Conservation (phyloP, 2,329 filamentous ascomycete genomes). For the Xylaria hypoxylon region DNA sequence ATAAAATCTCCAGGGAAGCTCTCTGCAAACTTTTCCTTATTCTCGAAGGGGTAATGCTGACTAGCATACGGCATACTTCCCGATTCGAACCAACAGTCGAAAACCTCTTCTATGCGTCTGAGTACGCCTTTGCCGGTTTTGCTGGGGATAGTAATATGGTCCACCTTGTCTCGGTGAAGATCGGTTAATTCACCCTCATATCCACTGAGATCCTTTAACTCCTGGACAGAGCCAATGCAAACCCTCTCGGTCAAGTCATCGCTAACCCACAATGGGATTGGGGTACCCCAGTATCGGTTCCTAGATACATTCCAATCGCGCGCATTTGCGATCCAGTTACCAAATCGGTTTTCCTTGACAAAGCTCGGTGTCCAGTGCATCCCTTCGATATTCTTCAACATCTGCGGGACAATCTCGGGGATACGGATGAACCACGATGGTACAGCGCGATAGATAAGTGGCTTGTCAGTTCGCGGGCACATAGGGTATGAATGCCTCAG, state of each 20-base stretch:
- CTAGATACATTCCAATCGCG: constrained; percentile 96
- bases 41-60: constrained; percentile 92
- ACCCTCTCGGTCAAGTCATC: constrained; percentile 89
- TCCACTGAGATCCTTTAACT: constrained; percentile 88
- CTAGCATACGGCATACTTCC: constrained; percentile 95
- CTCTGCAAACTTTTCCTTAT: constrained; percentile 81
- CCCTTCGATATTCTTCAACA: constrained; percentile 89
- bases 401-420: constrained; percentile 81
- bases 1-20: constrained; percentile 95
- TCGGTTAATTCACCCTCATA: constrained; percentile 85
- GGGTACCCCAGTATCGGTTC: constrained; percentile 96
- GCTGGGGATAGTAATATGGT: constrained; percentile 93
- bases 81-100: constrained; percentile 98
- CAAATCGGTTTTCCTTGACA: constrained; percentile 91
- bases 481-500: constrained; percentile 92
- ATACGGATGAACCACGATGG: constrained; percentile 97
- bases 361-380: constrained; percentile 93
- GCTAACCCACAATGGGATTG: constrained; percentile 90
- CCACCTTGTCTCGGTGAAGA: constrained; percentile 91
- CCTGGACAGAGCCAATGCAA: constrained; percentile 85
- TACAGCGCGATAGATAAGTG: constrained; percentile 90
- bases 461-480: constrained; percentile 95
- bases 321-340: constrained; percentile 90
- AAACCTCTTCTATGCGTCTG: constrained; percentile 85
- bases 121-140: constrained; percentile 87